phyloP scores from a whole-genome alignment of 345 rosid genomes.

The Citrus medica region DNA sequence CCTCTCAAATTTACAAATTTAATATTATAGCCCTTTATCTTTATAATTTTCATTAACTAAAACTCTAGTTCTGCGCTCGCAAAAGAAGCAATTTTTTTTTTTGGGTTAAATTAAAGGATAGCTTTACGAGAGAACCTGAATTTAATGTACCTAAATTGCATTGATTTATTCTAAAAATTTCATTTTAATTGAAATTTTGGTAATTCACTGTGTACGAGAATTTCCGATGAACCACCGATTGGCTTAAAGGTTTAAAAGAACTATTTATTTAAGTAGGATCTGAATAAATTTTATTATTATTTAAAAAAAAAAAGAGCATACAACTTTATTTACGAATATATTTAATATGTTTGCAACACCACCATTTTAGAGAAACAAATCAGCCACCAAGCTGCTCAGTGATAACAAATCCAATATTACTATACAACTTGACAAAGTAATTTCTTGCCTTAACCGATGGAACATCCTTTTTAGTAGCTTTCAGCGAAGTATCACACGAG shows the following conservation, averaged over 20 bases:
- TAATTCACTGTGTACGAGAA: no score
- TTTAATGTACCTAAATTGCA: no score
- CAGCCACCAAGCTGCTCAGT: not conserved
- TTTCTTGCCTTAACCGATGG: not conserved
- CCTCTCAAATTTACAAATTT: not conserved
- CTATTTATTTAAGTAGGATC: no score
- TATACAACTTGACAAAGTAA: not conserved
- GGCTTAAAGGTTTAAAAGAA: no score
- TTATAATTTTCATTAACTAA: not conserved
- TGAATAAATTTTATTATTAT: no score
- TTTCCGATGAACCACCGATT: no score
- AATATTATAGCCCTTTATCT: not conserved
- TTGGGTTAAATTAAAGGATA: not conserved
- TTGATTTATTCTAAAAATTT: no score
- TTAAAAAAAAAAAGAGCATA: no score
- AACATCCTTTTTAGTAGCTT: not conserved
- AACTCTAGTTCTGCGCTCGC: not conserved
- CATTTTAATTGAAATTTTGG: no score
- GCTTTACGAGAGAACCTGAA: no score
- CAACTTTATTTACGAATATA: not conserved
- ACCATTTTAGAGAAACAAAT: not conserved
- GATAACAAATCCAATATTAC: slow-evolving; percentile 4
- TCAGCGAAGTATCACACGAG: not conserved
- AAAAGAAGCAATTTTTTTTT: not conserved
- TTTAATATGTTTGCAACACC: not conserved